Base-by-base conservation (phyloP, 768 basidiomycete genomes). In the Lactarius deliciosus region DNA sequence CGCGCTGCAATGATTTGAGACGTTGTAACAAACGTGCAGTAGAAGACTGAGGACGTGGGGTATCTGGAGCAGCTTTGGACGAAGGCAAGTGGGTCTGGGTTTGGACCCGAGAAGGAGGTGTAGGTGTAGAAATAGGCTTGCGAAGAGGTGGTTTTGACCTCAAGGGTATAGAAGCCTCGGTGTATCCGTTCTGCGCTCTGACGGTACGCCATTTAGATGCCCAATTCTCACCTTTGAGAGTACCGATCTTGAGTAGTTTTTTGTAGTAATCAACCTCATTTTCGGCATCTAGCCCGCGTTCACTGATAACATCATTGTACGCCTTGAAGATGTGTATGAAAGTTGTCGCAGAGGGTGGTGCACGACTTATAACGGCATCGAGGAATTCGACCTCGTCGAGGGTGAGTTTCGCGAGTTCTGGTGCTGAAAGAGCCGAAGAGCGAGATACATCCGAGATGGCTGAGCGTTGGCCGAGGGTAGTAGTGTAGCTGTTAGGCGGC, bases 251-350 rank as follows among this genome's bases (percentile, higher is more conserved):
- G 66, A 96, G 77, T 36, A 96, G 76, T 74, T 92, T 90, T 22
- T 86, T 86, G 74, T 94, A 96, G 73, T 89, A 91, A 4, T 88
- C 79, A 11, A 91, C 90, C 74, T 94, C 93, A 9, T 83, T 80
- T 68, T 88, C 86, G 25, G 87, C 82, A 68, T 93, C 90, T n/a
- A 94, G 76, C 3, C 88, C 88, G 2, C 87, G 83, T 70, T 90
- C 88, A 65, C 83, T 82, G 28, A 94, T 77, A 25, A 93, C 84
- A 64, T 90, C 87, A 72, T 88, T 91, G 76, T 95, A 94, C 0
- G 92, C 89, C 73, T 90, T 92, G 81, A 92, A 87, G n/a, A 93
- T 84, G 5, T 85, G 83, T 45, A 91, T 80, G 72, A 94, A 94
- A 0, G 89, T 89, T 5, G 89, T 89, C 18, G 91, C 88, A 10